Percentiles rank a stretch among this genome's conserved stretches.
Evolutionary conservation across 2,329 filamentous ascomycete genomes (phyloP).

Genomic region (Daldinia sp.): DNA sequence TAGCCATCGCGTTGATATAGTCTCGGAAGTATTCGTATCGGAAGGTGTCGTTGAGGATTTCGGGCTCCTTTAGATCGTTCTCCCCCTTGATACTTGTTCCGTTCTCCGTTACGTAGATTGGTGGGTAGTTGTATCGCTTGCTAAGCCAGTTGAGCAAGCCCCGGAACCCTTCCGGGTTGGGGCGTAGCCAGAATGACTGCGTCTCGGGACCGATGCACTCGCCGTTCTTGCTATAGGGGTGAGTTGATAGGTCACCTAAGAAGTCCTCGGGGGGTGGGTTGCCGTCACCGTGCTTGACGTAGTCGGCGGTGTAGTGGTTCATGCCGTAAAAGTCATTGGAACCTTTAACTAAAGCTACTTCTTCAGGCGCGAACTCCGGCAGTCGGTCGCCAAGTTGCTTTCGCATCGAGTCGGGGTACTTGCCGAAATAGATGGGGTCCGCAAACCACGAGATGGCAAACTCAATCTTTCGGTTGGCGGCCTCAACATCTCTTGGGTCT

Average conservation of each 20-base stretch:
- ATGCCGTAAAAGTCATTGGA: slow-evolving; percentile 94
- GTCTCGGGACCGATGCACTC: slow-evolving; percentile 82
- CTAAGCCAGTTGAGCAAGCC: slow-evolving; percentile 80
- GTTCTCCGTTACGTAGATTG: slow-evolving; percentile 90
- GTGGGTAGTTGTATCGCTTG: slow-evolving; percentile 76
- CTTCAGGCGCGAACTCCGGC: slow-evolving; percentile 76
- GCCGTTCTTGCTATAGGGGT: slow-evolving; percentile 75
- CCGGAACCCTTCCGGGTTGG: slow-evolving; percentile 78
- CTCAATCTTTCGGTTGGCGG: slow-evolving; percentile 82
- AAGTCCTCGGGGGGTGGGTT: slow-evolving; percentile 71
- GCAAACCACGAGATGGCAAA: slow-evolving; percentile 90
- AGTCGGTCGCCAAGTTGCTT: slow-evolving; percentile 81
- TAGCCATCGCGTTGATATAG: slow-evolving; percentile 80
- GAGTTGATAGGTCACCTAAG: slow-evolving; percentile 77
- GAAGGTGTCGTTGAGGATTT: slow-evolving; percentile 84
- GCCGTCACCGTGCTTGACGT: slow-evolving; percentile 75
- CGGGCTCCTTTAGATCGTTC: slow-evolving; percentile 74
- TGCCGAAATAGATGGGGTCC: slow-evolving; percentile 84
- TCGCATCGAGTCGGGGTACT: slow-evolving; percentile 85
- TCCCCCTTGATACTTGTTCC: slow-evolving; percentile 86
- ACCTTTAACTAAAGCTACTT: slow-evolving; percentile 77
- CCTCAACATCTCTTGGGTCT: slow-evolving; percentile 77
- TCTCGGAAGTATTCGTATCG: slow-evolving; percentile 79
- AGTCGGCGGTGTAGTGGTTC: slow-evolving; percentile 94
- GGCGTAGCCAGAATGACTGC: slow-evolving; percentile 81